Percentiles rank a stretch among this genome's conserved stretches.
Conservation (phyloP, 352 stramenopile species). For the Globisporangium spinosum region DNA sequence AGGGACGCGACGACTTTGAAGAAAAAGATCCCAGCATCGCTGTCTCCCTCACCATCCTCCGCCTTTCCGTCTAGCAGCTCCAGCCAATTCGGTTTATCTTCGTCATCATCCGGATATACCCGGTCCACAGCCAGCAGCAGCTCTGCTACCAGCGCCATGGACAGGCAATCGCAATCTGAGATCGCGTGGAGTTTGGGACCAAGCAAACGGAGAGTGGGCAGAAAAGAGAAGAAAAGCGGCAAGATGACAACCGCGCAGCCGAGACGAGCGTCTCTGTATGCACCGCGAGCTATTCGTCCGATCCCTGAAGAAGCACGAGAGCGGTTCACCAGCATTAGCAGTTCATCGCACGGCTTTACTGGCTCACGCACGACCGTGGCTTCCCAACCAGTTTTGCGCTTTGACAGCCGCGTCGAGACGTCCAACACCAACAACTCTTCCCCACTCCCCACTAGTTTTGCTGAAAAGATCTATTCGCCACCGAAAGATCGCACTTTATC, state of each 20-base stretch:
- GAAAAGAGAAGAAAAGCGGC: conserved; percentile 36
- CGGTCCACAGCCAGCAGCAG: conserved; percentile 6
- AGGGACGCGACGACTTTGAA: conserved; percentile 9
- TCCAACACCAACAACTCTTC: not conserved
- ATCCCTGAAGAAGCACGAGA: conserved; percentile 16
- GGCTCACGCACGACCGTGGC: not conserved
- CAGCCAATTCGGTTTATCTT: conserved; percentile 4
- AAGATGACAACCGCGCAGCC: conserved; percentile 15
- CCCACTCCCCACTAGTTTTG: not conserved
- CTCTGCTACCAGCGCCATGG: not conserved
- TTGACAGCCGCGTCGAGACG: conserved; percentile 12
- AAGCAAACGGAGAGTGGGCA: conserved; percentile 30
- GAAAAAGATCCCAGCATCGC: conserved; percentile 15
- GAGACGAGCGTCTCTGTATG: conserved; percentile 17
- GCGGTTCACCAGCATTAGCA: not conserved
- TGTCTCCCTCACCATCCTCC: not conserved
- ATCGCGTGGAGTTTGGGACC: conserved; percentile 28
- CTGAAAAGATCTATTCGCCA: not conserved
- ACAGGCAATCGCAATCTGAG: conserved; percentile 7
- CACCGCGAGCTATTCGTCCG: conserved; percentile 12
- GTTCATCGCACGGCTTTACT: conserved; percentile 2
- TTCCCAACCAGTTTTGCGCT: conserved; percentile 4
- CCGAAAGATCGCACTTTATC: conserved; percentile 20
- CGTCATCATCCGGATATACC: conserved; percentile 13
- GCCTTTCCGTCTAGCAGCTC: not conserved